Evolutionary conservation across 2,329 filamentous ascomycete genomes (phyloP).

Genomic region (Dothistroma septosporum): DNA sequence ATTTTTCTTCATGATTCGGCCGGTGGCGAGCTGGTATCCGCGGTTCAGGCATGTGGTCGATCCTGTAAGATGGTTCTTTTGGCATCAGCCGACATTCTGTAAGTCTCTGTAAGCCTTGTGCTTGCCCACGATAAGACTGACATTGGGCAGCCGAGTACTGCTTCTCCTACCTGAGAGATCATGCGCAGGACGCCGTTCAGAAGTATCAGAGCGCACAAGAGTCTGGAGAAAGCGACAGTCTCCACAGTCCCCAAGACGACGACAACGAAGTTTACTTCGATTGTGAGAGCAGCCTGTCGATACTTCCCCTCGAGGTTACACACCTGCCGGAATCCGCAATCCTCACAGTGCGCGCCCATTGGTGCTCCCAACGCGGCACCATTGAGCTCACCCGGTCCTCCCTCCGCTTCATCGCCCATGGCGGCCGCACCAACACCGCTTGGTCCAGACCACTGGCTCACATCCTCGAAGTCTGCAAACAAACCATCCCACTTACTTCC

Average conservation of each 20-base stretch:
- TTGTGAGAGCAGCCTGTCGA: background rate
- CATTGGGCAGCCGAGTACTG: background rate
- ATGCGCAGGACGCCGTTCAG: background rate
- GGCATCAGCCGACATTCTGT: conserved; percentile 3
- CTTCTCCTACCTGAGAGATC: background rate
- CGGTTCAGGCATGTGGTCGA: conserved; percentile 1
- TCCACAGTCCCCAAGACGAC: background rate
- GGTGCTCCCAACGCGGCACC: background rate
- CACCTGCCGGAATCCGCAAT: background rate
- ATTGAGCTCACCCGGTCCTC: background rate
- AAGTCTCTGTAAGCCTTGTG: background rate
- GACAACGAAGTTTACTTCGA: background rate
- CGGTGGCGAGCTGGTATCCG: conserved; percentile 2
- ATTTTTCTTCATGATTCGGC: background rate
- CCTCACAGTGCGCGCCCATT: background rate
- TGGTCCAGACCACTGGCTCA: background rate
- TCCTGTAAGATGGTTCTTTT: conserved; percentile 1
- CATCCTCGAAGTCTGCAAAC: background rate
- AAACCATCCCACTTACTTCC: background rate
- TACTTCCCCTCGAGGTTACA: background rate
- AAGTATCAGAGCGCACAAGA: background rate
- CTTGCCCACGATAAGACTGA: background rate
- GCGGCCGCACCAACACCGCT: background rate
- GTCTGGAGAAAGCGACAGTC: background rate
- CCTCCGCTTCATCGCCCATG: background rate